These are phyloP conservation scores for Rhexocercosporidium sp. DNA, from an alignment of 2,329 filamentous ascomycete species.

Conservation along the genomic window DNA sequence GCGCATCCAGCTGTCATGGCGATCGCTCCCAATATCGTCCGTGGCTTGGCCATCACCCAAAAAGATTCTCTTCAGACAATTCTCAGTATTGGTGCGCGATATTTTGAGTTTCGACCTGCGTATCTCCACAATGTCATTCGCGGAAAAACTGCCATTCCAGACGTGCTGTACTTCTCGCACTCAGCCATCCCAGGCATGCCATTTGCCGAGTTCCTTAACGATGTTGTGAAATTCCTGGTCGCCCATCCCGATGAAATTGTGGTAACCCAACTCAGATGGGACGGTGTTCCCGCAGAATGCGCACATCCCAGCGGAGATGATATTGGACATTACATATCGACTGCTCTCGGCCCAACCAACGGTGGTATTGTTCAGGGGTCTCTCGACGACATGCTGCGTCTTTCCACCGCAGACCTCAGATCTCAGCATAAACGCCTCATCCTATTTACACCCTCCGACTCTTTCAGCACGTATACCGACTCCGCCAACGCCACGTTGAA, in stretches of 20 bases:
- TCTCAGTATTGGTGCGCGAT: constrained; percentile 53
- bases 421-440: constrained; percentile 46
- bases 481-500: constrained; percentile 49
- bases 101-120: constrained; percentile 58
- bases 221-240: constrained; percentile 49
- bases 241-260: constrained; percentile 51
- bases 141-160: constrained; percentile 45
- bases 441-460: constrained; percentile 45
- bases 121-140: constrained; percentile 51
- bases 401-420: constrained; percentile 45
- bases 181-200: constrained; percentile 56
- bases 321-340: constrained; percentile 45
- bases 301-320: constrained; percentile 49
- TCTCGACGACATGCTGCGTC: constrained; percentile 43
- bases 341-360: constrained; percentile 41
- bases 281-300: constrained; percentile 55
- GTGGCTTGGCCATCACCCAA: constrained; percentile 55
- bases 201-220: constrained; percentile 50
- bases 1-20: constrained; percentile 34
- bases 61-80: constrained; percentile 53
- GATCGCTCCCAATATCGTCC: constrained; percentile 49
- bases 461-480: constrained; percentile 49
- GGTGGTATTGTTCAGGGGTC: constrained; percentile 38
- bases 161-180: constrained; percentile 56
- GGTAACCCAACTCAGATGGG: constrained; percentile 56